phyloP scores from a whole-genome alignment of 2,329 filamentous ascomycete species.

The Bipolaris bicolor region DNA sequence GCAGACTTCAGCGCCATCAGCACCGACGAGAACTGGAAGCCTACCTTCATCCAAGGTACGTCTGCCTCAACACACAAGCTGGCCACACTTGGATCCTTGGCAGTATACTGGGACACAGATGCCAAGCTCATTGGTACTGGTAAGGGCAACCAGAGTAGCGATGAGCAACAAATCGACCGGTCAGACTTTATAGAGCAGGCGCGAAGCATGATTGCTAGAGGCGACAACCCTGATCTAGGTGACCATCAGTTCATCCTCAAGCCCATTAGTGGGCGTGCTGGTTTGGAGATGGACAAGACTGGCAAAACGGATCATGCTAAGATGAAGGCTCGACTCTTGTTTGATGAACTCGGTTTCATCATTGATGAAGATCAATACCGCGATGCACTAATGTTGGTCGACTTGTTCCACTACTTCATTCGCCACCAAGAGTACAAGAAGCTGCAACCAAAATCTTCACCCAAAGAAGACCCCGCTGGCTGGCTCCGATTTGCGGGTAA shows the following conservation, averaged over 20 bases:
- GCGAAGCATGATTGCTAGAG: constrained; percentile 77
- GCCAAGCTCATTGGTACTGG: constrained; percentile 81
- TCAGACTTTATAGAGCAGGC: constrained; percentile 79
- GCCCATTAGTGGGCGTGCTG: constrained; percentile 92
- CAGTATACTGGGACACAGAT: constrained; percentile 98
- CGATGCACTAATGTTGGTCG: constrained; percentile 96
- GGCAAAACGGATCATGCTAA: constrained; percentile 79
- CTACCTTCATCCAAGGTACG: constrained; percentile 92
- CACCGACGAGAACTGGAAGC: constrained; percentile 92
- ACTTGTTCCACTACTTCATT: constrained; percentile 98
- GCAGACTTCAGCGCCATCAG: constrained; percentile 97
- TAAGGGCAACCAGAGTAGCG: constrained; percentile 69
- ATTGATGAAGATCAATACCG: constrained; percentile 97
- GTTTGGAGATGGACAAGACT: constrained; percentile 93
- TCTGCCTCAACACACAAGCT: constrained; percentile 88
- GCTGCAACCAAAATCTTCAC: constrained; percentile 81
- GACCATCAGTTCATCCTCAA: constrained; percentile 93
- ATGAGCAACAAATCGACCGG: constrained; percentile 68
- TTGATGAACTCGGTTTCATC: constrained; percentile 98
- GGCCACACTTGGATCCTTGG: constrained; percentile 84
- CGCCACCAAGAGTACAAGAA: constrained; percentile 97
- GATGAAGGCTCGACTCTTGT: constrained; percentile 87
- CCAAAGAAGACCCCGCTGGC: constrained; percentile 87
- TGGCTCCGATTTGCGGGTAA: constrained; percentile 93
- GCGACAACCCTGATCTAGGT: constrained; percentile 62